phyloP scores from a whole-genome alignment of 306 rosid genomes.

The Leucaena leucocephala region DNA sequence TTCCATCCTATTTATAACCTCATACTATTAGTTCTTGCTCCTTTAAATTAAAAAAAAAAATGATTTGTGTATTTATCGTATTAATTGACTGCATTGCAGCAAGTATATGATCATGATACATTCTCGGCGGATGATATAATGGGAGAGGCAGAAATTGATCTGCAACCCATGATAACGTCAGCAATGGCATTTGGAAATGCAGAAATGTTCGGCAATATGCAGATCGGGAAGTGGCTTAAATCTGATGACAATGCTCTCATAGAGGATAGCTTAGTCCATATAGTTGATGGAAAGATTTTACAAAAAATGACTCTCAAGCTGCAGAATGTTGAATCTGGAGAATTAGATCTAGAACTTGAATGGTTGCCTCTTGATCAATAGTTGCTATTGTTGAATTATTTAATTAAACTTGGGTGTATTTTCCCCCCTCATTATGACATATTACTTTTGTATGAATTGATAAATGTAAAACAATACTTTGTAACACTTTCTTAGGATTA shows the following conservation, averaged over 20 bases:
- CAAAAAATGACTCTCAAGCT: slow-evolving; percentile 78
- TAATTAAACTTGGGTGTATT: slow-evolving; percentile 26
- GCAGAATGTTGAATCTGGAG: slow-evolving; percentile 95
- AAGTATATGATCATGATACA: slow-evolving; percentile 82
- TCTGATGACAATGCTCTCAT: slow-evolving; percentile 83
- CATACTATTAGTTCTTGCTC: too few relatives aligned
- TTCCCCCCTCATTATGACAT: neutral
- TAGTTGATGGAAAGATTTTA: slow-evolving; percentile 71
- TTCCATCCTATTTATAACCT: too few relatives aligned
- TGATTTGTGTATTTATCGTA: slow-evolving; percentile 12
- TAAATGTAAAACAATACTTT: slow-evolving; percentile 1
- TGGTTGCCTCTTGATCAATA: slow-evolving; percentile 96
- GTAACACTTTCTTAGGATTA: neutral
- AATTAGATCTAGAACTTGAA: slow-evolving; percentile 78
- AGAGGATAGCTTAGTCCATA: slow-evolving; percentile 78
- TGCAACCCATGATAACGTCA: slow-evolving; percentile 91
- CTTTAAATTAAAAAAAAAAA: too few relatives aligned
- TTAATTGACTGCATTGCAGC: slow-evolving; percentile 54
- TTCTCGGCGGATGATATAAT: slow-evolving; percentile 96
- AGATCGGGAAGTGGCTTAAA: slow-evolving; percentile 98
- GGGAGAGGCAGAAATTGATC: slow-evolving; percentile 98
- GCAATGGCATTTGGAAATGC: slow-evolving; percentile 96
- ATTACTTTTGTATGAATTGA: neutral
- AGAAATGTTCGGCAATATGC: slow-evolving; percentile 90
- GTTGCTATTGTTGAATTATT: slow-evolving; percentile 34